Evolutionary conservation across 2,329 filamentous ascomycete genomes (phyloP).

Genomic region (Graphilbum fragrans): DNA sequence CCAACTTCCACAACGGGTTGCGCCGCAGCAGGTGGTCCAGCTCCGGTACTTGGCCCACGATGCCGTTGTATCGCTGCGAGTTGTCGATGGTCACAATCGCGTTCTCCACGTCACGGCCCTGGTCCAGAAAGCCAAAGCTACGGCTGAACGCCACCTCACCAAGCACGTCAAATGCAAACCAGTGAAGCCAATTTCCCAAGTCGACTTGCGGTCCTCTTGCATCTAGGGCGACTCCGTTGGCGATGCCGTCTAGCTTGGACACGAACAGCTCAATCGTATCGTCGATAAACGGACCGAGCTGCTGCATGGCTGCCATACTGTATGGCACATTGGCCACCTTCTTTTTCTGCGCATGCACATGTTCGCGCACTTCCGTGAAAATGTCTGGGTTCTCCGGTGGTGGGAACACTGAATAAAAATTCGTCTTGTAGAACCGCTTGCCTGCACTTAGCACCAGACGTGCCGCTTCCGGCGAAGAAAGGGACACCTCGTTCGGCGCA

Average conservation of each 20-base stretch:
- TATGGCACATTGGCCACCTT: constrained; percentile 38
- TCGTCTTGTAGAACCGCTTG: constrained; percentile 39
- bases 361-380: constrained; percentile 42
- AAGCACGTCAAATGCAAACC: constrained; percentile 35
- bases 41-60: constrained; percentile 38
- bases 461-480: constrained; percentile 32
- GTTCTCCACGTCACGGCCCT: constrained; percentile 35
- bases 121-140: constrained; percentile 38
- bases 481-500: constrained; percentile 33
- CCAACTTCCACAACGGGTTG: constrained; percentile 33
- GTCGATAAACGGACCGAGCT: constrained; percentile 37
- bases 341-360: constrained; percentile 43
- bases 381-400: constrained; percentile 45
- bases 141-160: constrained; percentile 39
- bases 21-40: constrained; percentile 33
- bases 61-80: constrained; percentile 38
- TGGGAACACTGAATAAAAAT: constrained; percentile 41
- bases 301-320: constrained; percentile 40
- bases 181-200: constrained; percentile 33
- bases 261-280: constrained; percentile 35
- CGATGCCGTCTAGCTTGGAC: constrained; percentile 27
- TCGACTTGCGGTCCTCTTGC: constrained; percentile 21
- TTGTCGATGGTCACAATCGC: constrained; percentile 40
- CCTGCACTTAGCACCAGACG: constrained; percentile 33
- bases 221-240: constrained; percentile 9